These are phyloP conservation scores for Saccharomycopsis javanensis DNA, from an alignment of 805 yeast species.

Conservation along the genomic window DNA sequence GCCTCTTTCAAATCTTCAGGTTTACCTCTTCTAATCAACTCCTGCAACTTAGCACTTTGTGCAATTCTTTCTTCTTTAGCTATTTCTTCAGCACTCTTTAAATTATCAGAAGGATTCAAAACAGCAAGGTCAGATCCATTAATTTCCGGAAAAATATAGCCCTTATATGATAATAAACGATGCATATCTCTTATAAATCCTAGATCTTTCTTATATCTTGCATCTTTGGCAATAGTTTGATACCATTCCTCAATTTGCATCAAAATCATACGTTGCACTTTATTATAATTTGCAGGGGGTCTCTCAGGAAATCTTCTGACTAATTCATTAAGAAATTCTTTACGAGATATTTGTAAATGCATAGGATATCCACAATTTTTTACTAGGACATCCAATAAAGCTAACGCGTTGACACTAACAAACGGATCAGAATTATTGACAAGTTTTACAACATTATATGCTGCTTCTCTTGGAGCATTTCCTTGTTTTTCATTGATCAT, in stretches of 20 bases:
- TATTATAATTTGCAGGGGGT: constrained; percentile 78
- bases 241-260: constrained; percentile 96
- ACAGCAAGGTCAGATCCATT: constrained; percentile 89
- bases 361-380: constrained; percentile 98
- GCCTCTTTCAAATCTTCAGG: constrained; percentile 96
- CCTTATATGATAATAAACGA: constrained; percentile 77
- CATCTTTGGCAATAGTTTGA: constrained; percentile 83
- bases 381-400: constrained; percentile 78
- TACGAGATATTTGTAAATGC: constrained; percentile 88
- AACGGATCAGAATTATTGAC: constrained; percentile 79
- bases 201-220: constrained; percentile 83
- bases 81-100: constrained; percentile 81
- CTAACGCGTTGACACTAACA: constrained; percentile 73
- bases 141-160: constrained; percentile 88
- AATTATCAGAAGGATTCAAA: constrained; percentile 75
- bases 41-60: constrained; percentile 91
- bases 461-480: constrained; percentile 84
- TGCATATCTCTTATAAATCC: constrained; percentile 95
- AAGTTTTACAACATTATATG: constrained; percentile 70
- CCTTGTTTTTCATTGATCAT: constrained; percentile 90
- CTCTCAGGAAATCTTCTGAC: constrained; percentile 91
- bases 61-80: constrained; percentile 89
- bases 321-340: constrained; percentile 87
- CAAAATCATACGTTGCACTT: constrained; percentile 74
- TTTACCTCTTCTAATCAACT: constrained; percentile 86